Base-by-base conservation (phyloP, 148 eudicot genomes). In the Selenicereus undatus region DNA sequence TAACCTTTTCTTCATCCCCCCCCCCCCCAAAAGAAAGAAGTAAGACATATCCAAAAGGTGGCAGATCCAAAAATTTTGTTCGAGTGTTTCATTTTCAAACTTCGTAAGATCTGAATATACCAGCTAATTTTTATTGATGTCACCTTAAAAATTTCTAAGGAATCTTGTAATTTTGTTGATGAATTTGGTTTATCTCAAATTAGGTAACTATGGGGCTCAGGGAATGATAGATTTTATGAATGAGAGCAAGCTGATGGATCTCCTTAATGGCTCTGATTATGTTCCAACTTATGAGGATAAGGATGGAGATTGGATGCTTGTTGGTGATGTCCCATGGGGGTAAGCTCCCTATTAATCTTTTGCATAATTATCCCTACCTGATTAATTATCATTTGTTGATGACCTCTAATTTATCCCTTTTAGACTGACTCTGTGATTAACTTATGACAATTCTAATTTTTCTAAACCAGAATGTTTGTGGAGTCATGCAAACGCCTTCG, bases 261-360 rank as follows among this genome's bases (percentile, higher is more conserved):
- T 91, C 71, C 84, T 93, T 81, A 94, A 88, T 68, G 91, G 88
- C 26, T 93, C 93, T 35, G 97, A 93, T 80, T 91, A 88, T 74
- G 95, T 93, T 73, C 94, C 97, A 20, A 94, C 97, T 21, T 94
- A 90, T 75, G 93, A 94, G 75, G 98, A 94, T 81, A 92, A 91
- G 76, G 98, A 91, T 76, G 97, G 93, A 11, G 98, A 94, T 77
- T 94, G 98, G 97, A 91, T 94, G 94, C 97, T 94, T 70, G 91
- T 94, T 18, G 98, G 98, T 24, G 98, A 94, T 69, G 98, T 94
- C 74, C 97, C 98, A 12, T 94, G 97, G 98, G 92, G 86, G 98
- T 94, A 88, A 88, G 92, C 79, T 56, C 73, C 48, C 52, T n/a
- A 12, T 52, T 50, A 39, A 60, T 73, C 52, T 68, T 11, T 71